These are phyloP conservation scores for Lactifluus hygrophoroides DNA, from an alignment of 768 basidiomycete genomes.

Conservation along the genomic window DNA sequence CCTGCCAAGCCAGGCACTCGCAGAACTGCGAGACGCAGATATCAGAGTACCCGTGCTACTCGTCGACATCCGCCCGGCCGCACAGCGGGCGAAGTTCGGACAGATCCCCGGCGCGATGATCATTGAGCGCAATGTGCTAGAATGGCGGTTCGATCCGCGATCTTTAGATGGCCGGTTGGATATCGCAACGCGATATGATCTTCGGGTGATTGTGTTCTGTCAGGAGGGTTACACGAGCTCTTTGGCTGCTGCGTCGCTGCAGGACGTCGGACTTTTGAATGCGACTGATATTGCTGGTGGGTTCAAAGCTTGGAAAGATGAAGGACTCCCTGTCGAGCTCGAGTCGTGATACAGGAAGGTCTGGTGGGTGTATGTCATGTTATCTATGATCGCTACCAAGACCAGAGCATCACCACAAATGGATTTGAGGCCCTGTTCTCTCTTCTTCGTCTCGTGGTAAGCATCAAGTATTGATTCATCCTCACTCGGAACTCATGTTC, in stretches of 20 bases:
- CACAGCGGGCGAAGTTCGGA: constrained; percentile 49
- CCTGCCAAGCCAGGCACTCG: constrained; percentile 49
- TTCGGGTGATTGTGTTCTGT: constrained; percentile 66
- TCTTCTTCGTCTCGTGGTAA: constrained; percentile 2
- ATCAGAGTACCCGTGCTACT: constrained; percentile 57
- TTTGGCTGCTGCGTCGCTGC: constrained; percentile 60
- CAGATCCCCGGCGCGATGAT: constrained; percentile 59
- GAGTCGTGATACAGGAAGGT: not conserved
- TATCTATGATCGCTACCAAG: not conserved
- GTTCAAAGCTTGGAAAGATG: constrained; percentile 61
- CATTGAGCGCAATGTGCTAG: constrained; percentile 68
- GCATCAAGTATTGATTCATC: not conserved
- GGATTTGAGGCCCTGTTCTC: not conserved
- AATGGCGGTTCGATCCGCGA: constrained; percentile 76
- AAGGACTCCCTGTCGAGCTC: constrained; percentile 43
- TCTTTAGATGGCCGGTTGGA: constrained; percentile 41
- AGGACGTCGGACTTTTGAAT: constrained; percentile 61
- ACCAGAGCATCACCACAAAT: not conserved
- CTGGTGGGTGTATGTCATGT: not conserved
- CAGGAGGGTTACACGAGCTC: constrained; percentile 68
- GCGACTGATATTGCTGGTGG: constrained; percentile 76
- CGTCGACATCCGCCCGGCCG: constrained; percentile 67
- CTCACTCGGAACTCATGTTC: not conserved
- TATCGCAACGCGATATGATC: constrained; percentile 68
- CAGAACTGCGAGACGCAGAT: constrained; percentile 40